Evolutionary conservation across 2,329 filamentous ascomycete species (phyloP).

Genomic region (Fusarium sp.): DNA sequence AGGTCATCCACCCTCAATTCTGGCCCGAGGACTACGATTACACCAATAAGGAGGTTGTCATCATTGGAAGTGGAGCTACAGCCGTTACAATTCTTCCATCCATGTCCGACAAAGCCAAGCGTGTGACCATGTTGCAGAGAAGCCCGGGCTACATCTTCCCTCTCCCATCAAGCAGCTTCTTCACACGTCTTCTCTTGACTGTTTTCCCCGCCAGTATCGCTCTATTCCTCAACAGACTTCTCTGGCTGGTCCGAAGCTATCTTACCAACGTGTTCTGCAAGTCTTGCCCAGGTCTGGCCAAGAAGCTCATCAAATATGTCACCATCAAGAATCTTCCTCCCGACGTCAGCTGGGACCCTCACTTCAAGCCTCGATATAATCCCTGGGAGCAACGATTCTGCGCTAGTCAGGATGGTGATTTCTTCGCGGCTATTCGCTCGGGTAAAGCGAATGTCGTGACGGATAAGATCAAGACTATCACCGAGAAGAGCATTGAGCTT

Average conservation of each 20-base stretch:
- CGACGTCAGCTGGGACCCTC: constrained; percentile 59
- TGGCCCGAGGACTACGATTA: constrained; percentile 77
- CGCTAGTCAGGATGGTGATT: constrained; percentile 59
- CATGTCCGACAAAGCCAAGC: constrained; percentile 65
- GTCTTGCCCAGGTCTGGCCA: constrained; percentile 58
- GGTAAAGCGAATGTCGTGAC: constrained; percentile 57
- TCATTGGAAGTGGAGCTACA: constrained; percentile 75
- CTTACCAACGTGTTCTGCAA: constrained; percentile 59
- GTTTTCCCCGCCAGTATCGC: constrained; percentile 57
- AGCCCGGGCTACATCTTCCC: constrained; percentile 71
- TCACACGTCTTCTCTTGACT: constrained; percentile 50
- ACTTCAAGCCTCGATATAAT: constrained; percentile 65
- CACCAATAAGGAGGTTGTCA: constrained; percentile 69
- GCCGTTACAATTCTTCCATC: constrained; percentile 73
- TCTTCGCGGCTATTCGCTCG: constrained; percentile 54
- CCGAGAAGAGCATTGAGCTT: constrained; percentile 56
- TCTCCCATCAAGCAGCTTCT: constrained; percentile 55
- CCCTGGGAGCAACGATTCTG: constrained; percentile 78
- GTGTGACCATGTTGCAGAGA: constrained; percentile 76
- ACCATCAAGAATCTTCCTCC: constrained; percentile 60
- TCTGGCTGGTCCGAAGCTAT: constrained; percentile 58
- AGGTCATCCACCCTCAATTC: constrained; percentile 75
- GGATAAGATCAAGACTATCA: constrained; percentile 58
- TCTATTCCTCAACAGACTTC: constrained; percentile 56
- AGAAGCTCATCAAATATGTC: constrained; percentile 53